These are phyloP conservation scores for Lupinus albus DNA, from an alignment of 306 rosid genomes.

Conservation along the genomic window DNA sequence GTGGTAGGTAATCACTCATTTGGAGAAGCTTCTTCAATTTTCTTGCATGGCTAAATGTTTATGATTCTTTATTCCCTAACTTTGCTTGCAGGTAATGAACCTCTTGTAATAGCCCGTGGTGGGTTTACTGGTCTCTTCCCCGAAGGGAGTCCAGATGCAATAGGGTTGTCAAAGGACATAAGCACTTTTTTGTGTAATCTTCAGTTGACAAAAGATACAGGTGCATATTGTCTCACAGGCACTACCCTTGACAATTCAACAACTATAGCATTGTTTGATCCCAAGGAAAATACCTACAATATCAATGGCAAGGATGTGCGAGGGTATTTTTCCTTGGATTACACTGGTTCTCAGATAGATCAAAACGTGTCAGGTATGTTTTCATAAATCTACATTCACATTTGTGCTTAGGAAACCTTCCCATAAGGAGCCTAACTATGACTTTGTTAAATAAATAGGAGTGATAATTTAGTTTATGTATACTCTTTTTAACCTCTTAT, in stretches of 20 bases:
- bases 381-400: conserved; percentile 24
- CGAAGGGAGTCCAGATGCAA: conserved; percentile 56
- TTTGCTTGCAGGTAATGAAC: conserved; percentile 58
- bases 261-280: conserved; percentile 48
- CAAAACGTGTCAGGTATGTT: conserved; percentile 58
- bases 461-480: too few relatives aligned
- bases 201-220: conserved; percentile 70
- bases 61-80: background rate
- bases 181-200: conserved; percentile 67
- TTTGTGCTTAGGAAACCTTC: conserved; percentile 24
- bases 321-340: conserved; percentile 78
- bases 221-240: conserved; percentile 67
- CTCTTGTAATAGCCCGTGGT: conserved; percentile 73
- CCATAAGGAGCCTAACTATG: background rate
- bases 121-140: conserved; percentile 77
- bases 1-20: background rate
- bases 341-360: conserved; percentile 36
- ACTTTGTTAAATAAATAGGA: too few relatives aligned
- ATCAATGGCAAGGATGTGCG: conserved; percentile 53
- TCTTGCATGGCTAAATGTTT: background rate
- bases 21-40: conserved; percentile 7
- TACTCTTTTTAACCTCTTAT: too few relatives aligned
- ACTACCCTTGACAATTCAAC: conserved; percentile 64
- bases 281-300: conserved; percentile 46
- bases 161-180: conserved; percentile 29